Conservation (phyloP, 768 basidiomycete species). For the Hygrophoropsis aurantiaca region DNA sequence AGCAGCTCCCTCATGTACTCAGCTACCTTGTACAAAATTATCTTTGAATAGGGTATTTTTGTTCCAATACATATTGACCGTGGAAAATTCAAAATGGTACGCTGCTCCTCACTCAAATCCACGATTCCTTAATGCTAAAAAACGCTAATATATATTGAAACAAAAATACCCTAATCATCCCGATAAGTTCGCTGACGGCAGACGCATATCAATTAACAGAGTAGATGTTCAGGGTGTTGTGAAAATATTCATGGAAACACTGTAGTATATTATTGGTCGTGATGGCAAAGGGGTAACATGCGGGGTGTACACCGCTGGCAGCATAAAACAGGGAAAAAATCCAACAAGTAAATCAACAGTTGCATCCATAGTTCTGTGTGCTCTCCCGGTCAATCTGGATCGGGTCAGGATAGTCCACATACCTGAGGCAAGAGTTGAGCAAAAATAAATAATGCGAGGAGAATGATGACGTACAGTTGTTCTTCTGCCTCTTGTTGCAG, state of each 20-base stretch:
- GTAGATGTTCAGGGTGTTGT: constrained; percentile 5
- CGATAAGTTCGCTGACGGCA: constrained; percentile 6
- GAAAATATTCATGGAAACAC: constrained; percentile 9
- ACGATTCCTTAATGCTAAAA: too few species aligned
- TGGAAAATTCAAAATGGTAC: too few species aligned
- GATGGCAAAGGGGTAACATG: constrained; percentile 32
- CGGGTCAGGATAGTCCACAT: constrained; percentile 98
- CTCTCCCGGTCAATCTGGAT: constrained; percentile 95
- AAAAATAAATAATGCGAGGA: constrained; percentile 6
- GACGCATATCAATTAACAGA: constrained; percentile 24
- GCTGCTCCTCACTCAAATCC: too few species aligned
- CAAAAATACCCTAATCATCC: constrained; percentile 12
- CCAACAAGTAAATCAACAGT: constrained; percentile 56
- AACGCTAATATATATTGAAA: too few species aligned
- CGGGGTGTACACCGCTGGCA: constrained; percentile 20
- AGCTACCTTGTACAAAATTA: too few species aligned
- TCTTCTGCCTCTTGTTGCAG: constrained; percentile 96
- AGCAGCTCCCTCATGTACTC: too few species aligned
- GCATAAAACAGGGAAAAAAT: constrained; percentile 24
- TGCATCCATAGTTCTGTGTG: constrained; percentile 90
- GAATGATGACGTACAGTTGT: constrained; percentile 65
- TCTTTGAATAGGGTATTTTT: too few species aligned
- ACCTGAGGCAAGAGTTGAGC: constrained; percentile 49
- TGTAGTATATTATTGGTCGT: constrained; percentile 36
- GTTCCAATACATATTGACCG: too few species aligned